Evolutionary conservation across 345 rosid genomes (phyloP).

Genomic region (Chamaenerion angustifolium): DNA sequence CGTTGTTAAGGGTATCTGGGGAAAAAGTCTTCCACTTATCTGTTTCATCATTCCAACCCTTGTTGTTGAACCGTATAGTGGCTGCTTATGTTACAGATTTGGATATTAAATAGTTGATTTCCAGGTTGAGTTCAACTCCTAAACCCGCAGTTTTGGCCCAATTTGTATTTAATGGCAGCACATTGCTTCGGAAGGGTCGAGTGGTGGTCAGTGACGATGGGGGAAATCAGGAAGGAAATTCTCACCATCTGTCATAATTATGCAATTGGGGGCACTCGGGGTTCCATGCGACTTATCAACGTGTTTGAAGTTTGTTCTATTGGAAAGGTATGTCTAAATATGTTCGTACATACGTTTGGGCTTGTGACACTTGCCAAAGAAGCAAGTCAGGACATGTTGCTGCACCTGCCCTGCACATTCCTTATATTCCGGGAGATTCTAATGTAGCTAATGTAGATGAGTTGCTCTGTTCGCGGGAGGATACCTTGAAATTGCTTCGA

Average conservation of each 20-base stretch:
- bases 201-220: not conserved
- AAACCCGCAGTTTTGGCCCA: too few relatives aligned
- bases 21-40: too few relatives aligned
- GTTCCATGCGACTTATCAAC: not conserved
- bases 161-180: not conserved
- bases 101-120: not conserved
- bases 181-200: not conserved
- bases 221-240: not conserved
- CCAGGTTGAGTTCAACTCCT: not conserved
- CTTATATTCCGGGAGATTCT: too few relatives aligned
- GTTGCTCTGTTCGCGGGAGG: too few relatives aligned
- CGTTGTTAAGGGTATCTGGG: not conserved
- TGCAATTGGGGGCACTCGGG: not conserved
- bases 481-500: too few relatives aligned
- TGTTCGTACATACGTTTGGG: too few relatives aligned
- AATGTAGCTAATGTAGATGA: too few relatives aligned
- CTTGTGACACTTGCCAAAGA: too few relatives aligned
- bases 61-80: not conserved
- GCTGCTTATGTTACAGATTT: not conserved
- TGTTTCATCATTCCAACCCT: not conserved
- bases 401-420: too few relatives aligned
- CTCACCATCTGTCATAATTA: not conserved
- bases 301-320: too few relatives aligned
- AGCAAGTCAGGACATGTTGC: too few relatives aligned
- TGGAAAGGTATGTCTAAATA: too few relatives aligned